Percentiles rank a stretch among this genome's conserved stretches.
phyloP scores from a whole-genome alignment of 1,139 yeast species.

The Geotrichum bryndzae region DNA sequence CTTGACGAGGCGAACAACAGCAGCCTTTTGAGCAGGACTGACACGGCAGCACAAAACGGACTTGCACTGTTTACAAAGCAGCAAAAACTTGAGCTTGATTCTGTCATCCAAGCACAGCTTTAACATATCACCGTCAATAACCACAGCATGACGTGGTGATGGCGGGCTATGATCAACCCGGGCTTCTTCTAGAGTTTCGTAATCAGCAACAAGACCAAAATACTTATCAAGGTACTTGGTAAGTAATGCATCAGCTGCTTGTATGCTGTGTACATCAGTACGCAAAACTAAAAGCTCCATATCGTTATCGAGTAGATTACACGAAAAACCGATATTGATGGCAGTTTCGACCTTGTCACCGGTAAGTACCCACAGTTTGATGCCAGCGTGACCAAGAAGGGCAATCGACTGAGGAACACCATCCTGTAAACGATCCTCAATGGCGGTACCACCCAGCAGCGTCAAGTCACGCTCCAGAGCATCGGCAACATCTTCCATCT shows the following conservation, averaged over 20 bases:
- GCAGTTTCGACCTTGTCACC: slow-evolving; percentile 98
- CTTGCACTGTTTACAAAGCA: slow-evolving; percentile 86
- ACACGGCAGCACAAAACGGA: slow-evolving; percentile 97
- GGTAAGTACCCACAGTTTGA: slow-evolving; percentile 90
- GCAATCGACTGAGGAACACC: slow-evolving; percentile 94
- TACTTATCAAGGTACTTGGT: slow-evolving; percentile 52
- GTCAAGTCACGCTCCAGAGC: slow-evolving; percentile 65
- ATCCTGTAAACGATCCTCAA: slow-evolving; percentile 87
- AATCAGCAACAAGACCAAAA: slow-evolving; percentile 59
- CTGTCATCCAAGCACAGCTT: slow-evolving; percentile 54
- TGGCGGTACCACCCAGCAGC: slow-evolving; percentile 90
- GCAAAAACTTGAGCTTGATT: slow-evolving; percentile 59
- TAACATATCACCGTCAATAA: slow-evolving; percentile 89
- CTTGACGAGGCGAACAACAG: slow-evolving; percentile 84
- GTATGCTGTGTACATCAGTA: slow-evolving; percentile 34
- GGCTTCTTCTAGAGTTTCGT: slow-evolving; percentile 53
- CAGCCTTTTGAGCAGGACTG: slow-evolving; percentile 96
- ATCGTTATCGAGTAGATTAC: slow-evolving; percentile 75
- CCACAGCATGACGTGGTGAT: slow-evolving; percentile 65
- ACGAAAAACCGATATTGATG: slow-evolving; percentile 90
- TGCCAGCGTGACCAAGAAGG: slow-evolving; percentile 76
- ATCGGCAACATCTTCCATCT: slow-evolving; percentile 69
- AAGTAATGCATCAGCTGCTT: slow-evolving; percentile 49
- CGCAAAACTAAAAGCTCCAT: slow-evolving; percentile 76
- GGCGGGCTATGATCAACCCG: slow-evolving; percentile 73